Evolutionary conservation across 1,284 basidiomycete genomes (phyloP), one percentile per base, ranked within the genome.

Genomic region (Neonothopanus nambi): DNA sequence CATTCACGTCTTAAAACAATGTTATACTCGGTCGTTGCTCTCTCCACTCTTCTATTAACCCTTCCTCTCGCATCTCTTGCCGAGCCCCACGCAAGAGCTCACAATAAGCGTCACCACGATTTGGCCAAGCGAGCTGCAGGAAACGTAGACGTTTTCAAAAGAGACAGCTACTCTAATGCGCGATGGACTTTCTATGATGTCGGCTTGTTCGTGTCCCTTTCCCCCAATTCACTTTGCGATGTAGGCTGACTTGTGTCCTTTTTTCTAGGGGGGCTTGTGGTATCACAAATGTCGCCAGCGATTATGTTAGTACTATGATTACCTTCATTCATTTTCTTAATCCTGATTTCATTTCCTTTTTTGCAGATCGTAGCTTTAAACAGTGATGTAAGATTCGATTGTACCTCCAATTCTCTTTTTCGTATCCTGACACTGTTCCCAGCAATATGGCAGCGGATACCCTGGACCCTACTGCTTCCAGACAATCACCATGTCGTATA

Each of bases 391-490:
- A 42, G 66, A 58, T 13, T 18, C 20, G 11, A 42, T 11, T 36
- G 33, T 21, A 21, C 9, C 15, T 13, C 37, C 2, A 12, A 35
- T 41, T 18, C 28, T 23, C 12, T 52, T 12, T 46, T 5, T 39
- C 35, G n/a, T 17, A 36, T 35, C 8, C n/a, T 35, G 38, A 35
- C 21, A 15, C 20, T 28, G 40, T 8, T 8, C n/a, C 15, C 51
- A 75, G 65, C 73, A 81, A 71, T 85, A 69, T 57, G 81, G 79
- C 28, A 43, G 52, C 20, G 77, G 79, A 11, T 88, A 83, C 63
- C 82, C 82, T 24, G 78, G 81, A 13, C 75, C 79, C 13, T 46
- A 79, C 43, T 92, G 91, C 68, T 82, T 80, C 64, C 70, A 82
- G 68, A 63, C 61, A 17, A 84, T 93, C 60, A 82, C 80, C 30